Evolutionary conservation across 371 early-diverging fungal genomes (phyloP).

Genomic region (Batkoa obscura): DNA sequence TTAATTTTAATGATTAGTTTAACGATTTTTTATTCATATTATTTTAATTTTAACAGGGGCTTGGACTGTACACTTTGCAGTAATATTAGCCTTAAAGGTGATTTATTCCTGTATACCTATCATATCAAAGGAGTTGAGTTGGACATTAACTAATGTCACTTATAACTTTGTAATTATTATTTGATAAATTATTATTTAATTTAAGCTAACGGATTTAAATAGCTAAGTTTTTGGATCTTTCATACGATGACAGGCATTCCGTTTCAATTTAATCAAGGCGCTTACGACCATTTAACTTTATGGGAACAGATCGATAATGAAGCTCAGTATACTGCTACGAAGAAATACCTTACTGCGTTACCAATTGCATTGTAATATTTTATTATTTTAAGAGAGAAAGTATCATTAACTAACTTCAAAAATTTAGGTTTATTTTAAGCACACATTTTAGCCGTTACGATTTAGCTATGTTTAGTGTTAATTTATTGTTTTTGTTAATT

Average conservation of each 20-base stretch:
- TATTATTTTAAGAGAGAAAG: neutral
- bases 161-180: slow-evolving; percentile 54
- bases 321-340: slow-evolving; percentile 88
- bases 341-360: slow-evolving; percentile 82
- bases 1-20: no score
- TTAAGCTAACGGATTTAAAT: no score
- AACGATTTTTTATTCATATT: neutral
- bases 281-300: slow-evolving; percentile 80
- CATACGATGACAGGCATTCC: slow-evolving; percentile 92
- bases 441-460: slow-evolving; percentile 93
- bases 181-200: neutral
- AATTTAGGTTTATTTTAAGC: slow-evolving; percentile 70
- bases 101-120: slow-evolving; percentile 73
- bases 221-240: slow-evolving; percentile 90
- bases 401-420: neutral
- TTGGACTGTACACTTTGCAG: slow-evolving; percentile 68
- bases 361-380: slow-evolving; percentile 77
- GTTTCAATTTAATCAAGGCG: slow-evolving; percentile 84
- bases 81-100: slow-evolving; percentile 62
- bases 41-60: slow-evolving; percentile 34
- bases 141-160: slow-evolving; percentile 85
- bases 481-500: slow-evolving; percentile 55
- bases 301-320: slow-evolving; percentile 98
- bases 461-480: slow-evolving; percentile 63
- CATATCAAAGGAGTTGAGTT: slow-evolving; percentile 72